These are phyloP conservation scores for Lichtheimia ramosa DNA, from an alignment of 371 early-diverging fungal species.

Conservation along the genomic window DNA sequence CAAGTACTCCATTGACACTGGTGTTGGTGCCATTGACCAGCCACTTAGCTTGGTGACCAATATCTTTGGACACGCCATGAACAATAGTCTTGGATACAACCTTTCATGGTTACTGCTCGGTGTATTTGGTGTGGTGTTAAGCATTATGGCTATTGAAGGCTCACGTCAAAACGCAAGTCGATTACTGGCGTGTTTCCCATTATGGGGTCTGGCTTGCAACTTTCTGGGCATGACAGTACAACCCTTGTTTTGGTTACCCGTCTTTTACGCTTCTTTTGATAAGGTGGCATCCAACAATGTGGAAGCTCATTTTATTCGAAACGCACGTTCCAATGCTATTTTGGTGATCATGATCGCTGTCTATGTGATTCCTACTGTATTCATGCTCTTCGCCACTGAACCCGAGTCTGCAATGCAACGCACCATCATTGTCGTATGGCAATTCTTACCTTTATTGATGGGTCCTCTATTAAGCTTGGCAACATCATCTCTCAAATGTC, in stretches of 20 bases:
- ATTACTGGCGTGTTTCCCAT: neutral
- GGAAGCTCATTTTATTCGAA: neutral
- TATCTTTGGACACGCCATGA: conserved; percentile 11
- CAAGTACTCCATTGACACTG: neutral
- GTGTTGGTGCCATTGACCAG: neutral
- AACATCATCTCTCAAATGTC: neutral
- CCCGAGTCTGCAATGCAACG: neutral
- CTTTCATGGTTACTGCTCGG: conserved; percentile 7
- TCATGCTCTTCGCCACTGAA: neutral
- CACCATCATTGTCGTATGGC: conserved; percentile 10
- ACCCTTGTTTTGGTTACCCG: conserved; percentile 12
- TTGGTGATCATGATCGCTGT: conserved; percentile 9
- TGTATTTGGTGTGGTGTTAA: conserved; percentile 9
- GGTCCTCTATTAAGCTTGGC: neutral
- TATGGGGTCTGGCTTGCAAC: conserved; percentile 13
- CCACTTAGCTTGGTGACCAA: conserved; percentile 3
- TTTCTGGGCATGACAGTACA: conserved; percentile 11
- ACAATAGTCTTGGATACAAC: conserved; percentile 10
- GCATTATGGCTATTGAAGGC: conserved; percentile 13
- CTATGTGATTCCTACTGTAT: conserved; percentile 12
- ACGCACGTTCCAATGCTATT: conserved; percentile 13
- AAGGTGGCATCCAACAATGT: neutral
- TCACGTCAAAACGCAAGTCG: conserved; percentile 11
- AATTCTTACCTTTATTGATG: conserved; percentile 11
- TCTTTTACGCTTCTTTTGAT: conserved; percentile 2